A percentile compares a stretch with the other conserved stretches of the same genome.
These are phyloP conservation scores for Aspergillus egyptiacus DNA, from an alignment of 495 filamentous ascomycete species.

Conservation along the genomic window DNA sequence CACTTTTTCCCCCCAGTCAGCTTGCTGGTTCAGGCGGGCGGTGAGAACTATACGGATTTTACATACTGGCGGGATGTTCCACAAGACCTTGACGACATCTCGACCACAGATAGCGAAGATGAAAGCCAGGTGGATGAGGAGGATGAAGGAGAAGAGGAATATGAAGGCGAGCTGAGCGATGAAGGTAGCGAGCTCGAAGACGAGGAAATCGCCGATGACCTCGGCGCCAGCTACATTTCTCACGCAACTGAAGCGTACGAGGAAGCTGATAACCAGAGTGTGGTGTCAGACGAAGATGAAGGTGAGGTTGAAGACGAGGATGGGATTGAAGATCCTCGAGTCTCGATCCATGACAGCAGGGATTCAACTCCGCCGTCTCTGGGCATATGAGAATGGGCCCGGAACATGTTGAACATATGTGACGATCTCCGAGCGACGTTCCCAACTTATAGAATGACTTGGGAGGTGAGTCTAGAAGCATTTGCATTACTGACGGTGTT, in stretches of 20 bases:
- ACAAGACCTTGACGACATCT: conserved; percentile 71
- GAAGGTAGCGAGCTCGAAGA: conserved; percentile 40
- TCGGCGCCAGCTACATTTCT: conserved; percentile 57
- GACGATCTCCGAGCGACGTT: background rate
- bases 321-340: background rate
- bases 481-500: conserved; percentile 13
- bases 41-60: conserved; percentile 85
- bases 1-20: conserved; percentile 91
- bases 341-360: background rate
- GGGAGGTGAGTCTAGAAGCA: background rate
- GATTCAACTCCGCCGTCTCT: conserved; percentile 5
- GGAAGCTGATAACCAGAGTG: conserved; percentile 38
- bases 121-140: conserved; percentile 29
- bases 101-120: conserved; percentile 64
- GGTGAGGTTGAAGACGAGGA: conserved; percentile 14
- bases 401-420: conserved; percentile 7
- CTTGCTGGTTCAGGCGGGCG: conserved; percentile 67
- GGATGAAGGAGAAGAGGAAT: conserved; percentile 27
- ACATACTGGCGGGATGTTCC: conserved; percentile 78
- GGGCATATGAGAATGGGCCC: background rate
- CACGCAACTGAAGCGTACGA: conserved; percentile 45
- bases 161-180: conserved; percentile 38
- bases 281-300: conserved; percentile 29
- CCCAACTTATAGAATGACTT: background rate
- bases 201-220: conserved; percentile 37